Percentiles rank a stretch among this genome's conserved stretches.
These are phyloP conservation scores for Sonneratia alba DNA, from an alignment of 345 rosid genomes.

Conservation along the genomic window DNA sequence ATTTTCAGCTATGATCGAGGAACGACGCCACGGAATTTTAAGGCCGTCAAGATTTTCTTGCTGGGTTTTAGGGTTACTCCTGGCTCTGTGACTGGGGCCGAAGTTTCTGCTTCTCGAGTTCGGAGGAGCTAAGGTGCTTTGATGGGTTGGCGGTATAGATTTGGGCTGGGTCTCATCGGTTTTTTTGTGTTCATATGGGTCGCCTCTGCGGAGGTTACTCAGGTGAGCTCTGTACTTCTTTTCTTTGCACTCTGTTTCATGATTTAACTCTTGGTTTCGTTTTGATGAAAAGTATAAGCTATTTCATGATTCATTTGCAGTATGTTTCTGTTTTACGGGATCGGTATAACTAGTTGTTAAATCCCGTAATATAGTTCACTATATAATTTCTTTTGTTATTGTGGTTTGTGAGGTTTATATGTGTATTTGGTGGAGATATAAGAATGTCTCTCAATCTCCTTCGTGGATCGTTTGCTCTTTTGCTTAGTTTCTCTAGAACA, in stretches of 20 bases:
- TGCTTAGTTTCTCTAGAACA: no score
- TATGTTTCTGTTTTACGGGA: not conserved
- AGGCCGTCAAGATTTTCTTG: not conserved
- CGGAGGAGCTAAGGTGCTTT: not conserved
- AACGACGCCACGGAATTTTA: not conserved
- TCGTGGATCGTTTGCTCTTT: no score
- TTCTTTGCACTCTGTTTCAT: not conserved
- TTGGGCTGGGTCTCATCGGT: slow-evolving; percentile 47
- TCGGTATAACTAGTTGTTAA: no score
- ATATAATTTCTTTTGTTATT: not conserved
- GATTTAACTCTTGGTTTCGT: not conserved
- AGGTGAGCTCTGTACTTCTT: slow-evolving; percentile 11
- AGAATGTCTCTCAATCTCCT: not conserved
- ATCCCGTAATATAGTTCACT: not conserved
- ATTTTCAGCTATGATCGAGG: not conserved
- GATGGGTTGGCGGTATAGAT: slow-evolving; percentile 49
- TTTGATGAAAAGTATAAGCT: not conserved
- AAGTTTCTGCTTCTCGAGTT: not conserved
- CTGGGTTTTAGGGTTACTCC: not conserved
- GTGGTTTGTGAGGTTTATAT: not conserved
- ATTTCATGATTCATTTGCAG: slow-evolving; percentile 7
- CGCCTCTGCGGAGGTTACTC: slow-evolving; percentile 44
- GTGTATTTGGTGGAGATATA: not conserved
- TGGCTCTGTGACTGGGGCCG: not conserved
- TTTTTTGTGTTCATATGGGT: slow-evolving; percentile 45